A percentile compares a stretch with the other conserved stretches of the same genome.
phyloP scores from a whole-genome alignment of 306 rosid species.

The Erythrophleum fordii region DNA sequence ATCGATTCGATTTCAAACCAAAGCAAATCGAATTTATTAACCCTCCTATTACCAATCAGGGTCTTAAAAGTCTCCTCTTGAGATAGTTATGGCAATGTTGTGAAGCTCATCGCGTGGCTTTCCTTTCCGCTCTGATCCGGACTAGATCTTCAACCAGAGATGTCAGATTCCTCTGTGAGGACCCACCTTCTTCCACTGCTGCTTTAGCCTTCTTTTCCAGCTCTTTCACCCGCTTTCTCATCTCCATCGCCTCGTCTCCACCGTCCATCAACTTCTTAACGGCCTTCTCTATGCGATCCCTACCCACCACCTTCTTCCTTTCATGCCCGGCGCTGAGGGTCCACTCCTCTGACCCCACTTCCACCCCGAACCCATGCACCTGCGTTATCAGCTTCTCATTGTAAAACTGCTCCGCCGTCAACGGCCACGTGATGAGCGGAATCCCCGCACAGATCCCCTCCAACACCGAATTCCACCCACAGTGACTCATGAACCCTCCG shows the following conservation, averaged over 20 bases:
- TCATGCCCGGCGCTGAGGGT: neutral
- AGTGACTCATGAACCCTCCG: slow-evolving; percentile 1
- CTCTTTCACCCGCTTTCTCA: neutral
- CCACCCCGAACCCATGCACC: slow-evolving; percentile 44
- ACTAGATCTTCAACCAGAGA: too few species aligned
- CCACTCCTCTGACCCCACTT: slow-evolving; percentile 38
- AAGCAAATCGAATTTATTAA: too few species aligned
- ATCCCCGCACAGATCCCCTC: neutral
- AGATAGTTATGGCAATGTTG: too few species aligned
- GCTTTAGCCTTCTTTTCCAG: neutral
- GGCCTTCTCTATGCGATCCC: neutral
- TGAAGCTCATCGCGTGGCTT: too few species aligned
- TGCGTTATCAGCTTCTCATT: slow-evolving; percentile 38
- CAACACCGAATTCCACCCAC: neutral
- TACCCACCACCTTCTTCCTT: neutral
- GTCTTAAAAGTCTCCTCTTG: too few species aligned
- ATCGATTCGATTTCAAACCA: too few species aligned
- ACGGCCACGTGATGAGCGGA: neutral
- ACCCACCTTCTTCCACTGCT: neutral
- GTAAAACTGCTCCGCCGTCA: neutral
- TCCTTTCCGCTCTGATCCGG: too few species aligned
- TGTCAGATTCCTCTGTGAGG: neutral
- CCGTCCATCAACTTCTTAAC: neutral
- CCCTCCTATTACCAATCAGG: too few species aligned
- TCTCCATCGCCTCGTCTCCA: neutral